Evolutionary conservation across 306 rosid genomes (phyloP).

Genomic region (Cicer yamashitae): DNA sequence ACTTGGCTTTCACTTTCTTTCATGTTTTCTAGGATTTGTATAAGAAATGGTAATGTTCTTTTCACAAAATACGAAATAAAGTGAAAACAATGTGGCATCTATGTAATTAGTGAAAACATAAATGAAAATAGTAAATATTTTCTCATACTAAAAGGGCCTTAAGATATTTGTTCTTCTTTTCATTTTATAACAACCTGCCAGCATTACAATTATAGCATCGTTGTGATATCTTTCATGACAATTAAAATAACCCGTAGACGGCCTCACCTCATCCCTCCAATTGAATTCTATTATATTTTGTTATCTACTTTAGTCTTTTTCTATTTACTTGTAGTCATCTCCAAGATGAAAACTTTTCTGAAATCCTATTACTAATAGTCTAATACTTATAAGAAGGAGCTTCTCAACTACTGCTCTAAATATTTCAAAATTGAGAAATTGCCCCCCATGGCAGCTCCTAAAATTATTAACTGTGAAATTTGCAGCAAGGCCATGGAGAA

Average conservation of each 20-base stretch:
- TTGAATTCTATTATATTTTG: not conserved
- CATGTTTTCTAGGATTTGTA: not conserved
- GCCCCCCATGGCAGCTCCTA: conserved; percentile 35
- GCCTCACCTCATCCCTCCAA: conserved; percentile 27
- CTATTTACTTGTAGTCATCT: not conserved
- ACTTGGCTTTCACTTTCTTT: not conserved
- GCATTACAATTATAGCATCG: conserved; percentile 26
- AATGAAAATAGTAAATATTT: conserved; percentile 11
- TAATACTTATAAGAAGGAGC: not conserved
- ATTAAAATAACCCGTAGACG: conserved; percentile 20
- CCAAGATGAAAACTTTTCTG: conserved; percentile 27
- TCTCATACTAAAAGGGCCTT: not conserved
- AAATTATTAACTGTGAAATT: conserved; percentile 39
- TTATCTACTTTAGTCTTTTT: conserved; percentile 13
- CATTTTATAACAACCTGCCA: not conserved
- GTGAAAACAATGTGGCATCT: not conserved
- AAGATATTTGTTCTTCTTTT: conserved; percentile 20
- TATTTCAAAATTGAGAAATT: conserved; percentile 35
- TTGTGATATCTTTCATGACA: conserved; percentile 5
- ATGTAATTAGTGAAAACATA: conserved; percentile 1
- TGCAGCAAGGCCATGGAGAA: conserved; percentile 94
- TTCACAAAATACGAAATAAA: not conserved
- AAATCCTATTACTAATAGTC: not conserved
- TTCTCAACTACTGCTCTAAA: conserved; percentile 31
- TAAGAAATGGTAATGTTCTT: not conserved